A percentile compares a stretch with the other conserved stretches of the same genome.
Evolutionary conservation across 306 rosid species (phyloP).

Genomic region (Morella rubra): DNA sequence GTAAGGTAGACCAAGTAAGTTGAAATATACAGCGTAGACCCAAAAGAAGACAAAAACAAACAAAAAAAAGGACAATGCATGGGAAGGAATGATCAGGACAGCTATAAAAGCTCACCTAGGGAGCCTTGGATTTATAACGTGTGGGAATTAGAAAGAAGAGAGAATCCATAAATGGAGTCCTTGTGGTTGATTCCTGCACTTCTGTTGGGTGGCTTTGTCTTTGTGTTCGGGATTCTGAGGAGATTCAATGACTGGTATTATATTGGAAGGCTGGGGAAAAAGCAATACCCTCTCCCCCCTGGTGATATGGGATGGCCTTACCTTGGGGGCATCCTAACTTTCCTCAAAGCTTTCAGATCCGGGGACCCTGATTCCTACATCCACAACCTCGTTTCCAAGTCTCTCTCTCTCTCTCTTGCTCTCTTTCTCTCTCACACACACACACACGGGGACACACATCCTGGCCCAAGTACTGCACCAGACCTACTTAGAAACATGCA

Average conservation of each 20-base stretch:
- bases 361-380: conserved; percentile 23
- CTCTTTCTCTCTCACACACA: too few species aligned
- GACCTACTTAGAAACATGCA: too few species aligned
- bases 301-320: conserved; percentile 30
- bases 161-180: background rate
- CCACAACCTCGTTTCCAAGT: conserved; percentile 18
- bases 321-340: background rate
- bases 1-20: background rate
- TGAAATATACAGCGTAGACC: too few species aligned
- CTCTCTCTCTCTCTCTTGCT: conserved; percentile 1
- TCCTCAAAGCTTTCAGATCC: conserved; percentile 22
- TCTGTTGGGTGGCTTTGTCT: conserved; percentile 17
- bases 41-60: too few species aligned
- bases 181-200: background rate
- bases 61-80: too few species aligned
- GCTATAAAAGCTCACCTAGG: background rate
- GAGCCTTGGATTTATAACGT: background rate
- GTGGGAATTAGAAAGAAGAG: background rate
- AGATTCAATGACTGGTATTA: conserved; percentile 15
- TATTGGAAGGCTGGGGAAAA: conserved; percentile 7
- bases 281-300: conserved; percentile 15
- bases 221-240: conserved; percentile 13
- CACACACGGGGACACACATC: too few species aligned
- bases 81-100: background rate
- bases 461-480: too few species aligned